Percentiles rank a stretch among this genome's conserved stretches.
Conservation (phyloP, 345 rosid species). For the Geranium brycei region DNA sequence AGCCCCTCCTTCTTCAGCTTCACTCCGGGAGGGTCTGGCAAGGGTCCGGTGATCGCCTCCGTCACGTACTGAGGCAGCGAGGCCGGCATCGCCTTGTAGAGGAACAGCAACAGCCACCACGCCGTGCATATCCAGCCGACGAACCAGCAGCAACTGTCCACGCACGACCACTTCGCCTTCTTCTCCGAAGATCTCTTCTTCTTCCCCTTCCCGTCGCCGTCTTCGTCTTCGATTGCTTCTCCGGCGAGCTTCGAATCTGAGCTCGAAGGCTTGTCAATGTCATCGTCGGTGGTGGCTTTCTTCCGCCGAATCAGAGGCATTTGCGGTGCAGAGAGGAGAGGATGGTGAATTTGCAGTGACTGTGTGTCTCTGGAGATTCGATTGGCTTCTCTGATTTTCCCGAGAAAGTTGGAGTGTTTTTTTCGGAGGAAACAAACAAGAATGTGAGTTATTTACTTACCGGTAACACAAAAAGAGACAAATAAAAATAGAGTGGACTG, state of each 20-base stretch:
- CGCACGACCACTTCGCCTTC: constrained; percentile 30
- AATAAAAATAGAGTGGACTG: no score
- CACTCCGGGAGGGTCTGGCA: constrained; percentile 56
- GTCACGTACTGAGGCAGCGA: constrained; percentile 61
- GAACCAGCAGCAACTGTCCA: constrained; percentile 58
- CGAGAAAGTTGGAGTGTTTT: background rate
- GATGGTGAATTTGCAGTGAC: background rate
- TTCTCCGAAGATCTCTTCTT: background rate
- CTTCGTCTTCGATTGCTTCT: constrained; percentile 6
- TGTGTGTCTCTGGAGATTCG: background rate
- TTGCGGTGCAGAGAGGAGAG: background rate
- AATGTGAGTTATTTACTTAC: background rate
- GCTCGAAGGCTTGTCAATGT: constrained; percentile 6
- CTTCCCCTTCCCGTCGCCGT: background rate
- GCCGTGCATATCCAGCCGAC: constrained; percentile 38
- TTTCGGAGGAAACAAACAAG: background rate
- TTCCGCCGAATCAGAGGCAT: constrained; percentile 14
- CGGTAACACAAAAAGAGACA: no score
- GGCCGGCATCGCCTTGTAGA: constrained; percentile 50
- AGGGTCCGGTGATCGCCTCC: constrained; percentile 51
- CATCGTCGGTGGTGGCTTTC: constrained; percentile 11
- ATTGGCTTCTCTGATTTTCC: background rate
- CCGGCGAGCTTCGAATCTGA: constrained; percentile 4
- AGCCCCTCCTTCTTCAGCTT: constrained; percentile 52
- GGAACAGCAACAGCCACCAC: constrained; percentile 55